Base-by-base conservation (phyloP, 2,329 filamentous ascomycete genomes). In the Phyllosticta citribraziliensis region DNA sequence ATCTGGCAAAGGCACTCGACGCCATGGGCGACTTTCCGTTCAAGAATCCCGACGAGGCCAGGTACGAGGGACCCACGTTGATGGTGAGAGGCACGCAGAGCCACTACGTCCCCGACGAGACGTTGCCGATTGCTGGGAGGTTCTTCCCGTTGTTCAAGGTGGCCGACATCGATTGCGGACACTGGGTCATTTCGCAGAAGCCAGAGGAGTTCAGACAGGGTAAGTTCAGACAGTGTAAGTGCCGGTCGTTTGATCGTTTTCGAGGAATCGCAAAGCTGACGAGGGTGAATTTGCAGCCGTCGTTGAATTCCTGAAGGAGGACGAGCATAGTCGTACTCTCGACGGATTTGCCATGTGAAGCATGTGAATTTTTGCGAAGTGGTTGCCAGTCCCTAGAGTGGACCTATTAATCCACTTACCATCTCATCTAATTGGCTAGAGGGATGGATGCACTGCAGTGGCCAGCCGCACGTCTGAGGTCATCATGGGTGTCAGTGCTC, bases 181-280 rank as follows among this genome's bases (percentile, higher is more conserved):
- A 96, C 73, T 96, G 91, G 91, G 78, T 96, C 5, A 91, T 93
- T 64, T 90, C 88, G n/a, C 91, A 96, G 78, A 87, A 91, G 67
- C 90, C 91, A 0, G 85, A 91, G 69, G 85, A 80, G 10, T 96
- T 96, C 66, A 40, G 61, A 22, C 56, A 62, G 56, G 59, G 59
- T 61, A 19, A 22, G 59, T 57, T 5, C 66, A 40, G 61, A 22
- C 56, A 62, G 56, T 54, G 59, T 61, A 19, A 22, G 59, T 57
- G 5, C 30, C 25, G 24, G 19, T 14, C 19, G 17, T 54, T 17
- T 14, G 20, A 11, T 20, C 35, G n/a, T 17, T 35, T 19, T 40
- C 17, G 14, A 47, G 5, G 14, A 47, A n/a, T 47, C 4, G 17
- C 40, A n/a, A 47, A 3, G 17, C 59, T 61, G 24, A 61, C 67